These are phyloP conservation scores for Paraphaeosphaeria sporulosa DNA, from an alignment of 2,329 filamentous ascomycete genomes.

Conservation along the genomic window DNA sequence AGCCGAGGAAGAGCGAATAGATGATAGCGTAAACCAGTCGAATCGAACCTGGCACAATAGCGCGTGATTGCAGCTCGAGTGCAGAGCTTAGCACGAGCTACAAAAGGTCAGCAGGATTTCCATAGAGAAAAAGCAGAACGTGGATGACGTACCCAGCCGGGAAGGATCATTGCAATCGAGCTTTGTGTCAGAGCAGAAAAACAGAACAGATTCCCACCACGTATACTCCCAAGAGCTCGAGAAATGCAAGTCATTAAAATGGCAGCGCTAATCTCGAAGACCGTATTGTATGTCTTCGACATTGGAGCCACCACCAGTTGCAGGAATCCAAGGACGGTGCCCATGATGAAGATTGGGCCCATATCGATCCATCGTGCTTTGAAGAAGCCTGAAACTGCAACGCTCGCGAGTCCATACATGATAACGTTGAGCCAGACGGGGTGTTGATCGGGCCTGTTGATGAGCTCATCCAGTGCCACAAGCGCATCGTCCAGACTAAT, in stretches of 20 bases:
- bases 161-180: slow-evolving; percentile 58
- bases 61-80: slow-evolving; percentile 56
- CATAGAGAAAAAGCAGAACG: neutral
- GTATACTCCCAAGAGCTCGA: slow-evolving; percentile 57
- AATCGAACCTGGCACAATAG: slow-evolving; percentile 57
- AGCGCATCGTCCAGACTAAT: slow-evolving; percentile 75
- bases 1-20: slow-evolving; percentile 60
- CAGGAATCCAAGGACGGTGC: slow-evolving; percentile 75
- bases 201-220: slow-evolving; percentile 52
- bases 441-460: slow-evolving; percentile 63
- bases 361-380: slow-evolving; percentile 78
- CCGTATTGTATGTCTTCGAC: slow-evolving; percentile 70
- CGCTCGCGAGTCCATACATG: slow-evolving; percentile 77
- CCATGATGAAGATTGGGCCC: slow-evolving; percentile 77
- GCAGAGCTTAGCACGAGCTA: slow-evolving; percentile 55
- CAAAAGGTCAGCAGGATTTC: neutral
- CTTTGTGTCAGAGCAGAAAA: slow-evolving; percentile 59
- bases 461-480: slow-evolving; percentile 67
- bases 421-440: slow-evolving; percentile 60
- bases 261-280: slow-evolving; percentile 57
- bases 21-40: slow-evolving; percentile 61
- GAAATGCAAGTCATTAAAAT: slow-evolving; percentile 58
- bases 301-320: slow-evolving; percentile 76
- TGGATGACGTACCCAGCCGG: slow-evolving; percentile 47
- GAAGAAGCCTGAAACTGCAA: slow-evolving; percentile 80